Percentiles rank a stretch among this genome's conserved stretches.
Conservation (phyloP, 805 yeast species). For the Starmerella etchellsii region DNA sequence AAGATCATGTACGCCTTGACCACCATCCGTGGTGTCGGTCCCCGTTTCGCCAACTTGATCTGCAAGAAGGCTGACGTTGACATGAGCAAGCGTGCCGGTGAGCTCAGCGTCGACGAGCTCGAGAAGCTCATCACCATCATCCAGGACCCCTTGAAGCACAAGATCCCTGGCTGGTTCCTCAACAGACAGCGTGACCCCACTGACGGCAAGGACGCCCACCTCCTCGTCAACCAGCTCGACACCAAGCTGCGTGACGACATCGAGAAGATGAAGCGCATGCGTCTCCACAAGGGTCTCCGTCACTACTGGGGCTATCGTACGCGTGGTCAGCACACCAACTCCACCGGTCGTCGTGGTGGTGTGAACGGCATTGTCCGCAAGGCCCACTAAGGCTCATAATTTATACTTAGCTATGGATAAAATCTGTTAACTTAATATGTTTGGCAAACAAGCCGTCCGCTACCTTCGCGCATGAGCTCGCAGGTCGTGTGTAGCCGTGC, state of each 20-base stretch:
- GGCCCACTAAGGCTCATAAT: constrained; percentile 18
- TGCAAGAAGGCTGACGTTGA: constrained; percentile 99
- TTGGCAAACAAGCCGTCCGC: no score
- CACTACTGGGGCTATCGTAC: constrained; percentile 99
- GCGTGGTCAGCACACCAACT: constrained; percentile 99
- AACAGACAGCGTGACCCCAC: constrained; percentile 98
- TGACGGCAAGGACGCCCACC: constrained; percentile 99
- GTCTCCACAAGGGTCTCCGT: constrained; percentile 99
- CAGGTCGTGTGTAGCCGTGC: no score
- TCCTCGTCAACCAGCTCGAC: constrained; percentile 97
- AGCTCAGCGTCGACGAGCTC: constrained; percentile 99
- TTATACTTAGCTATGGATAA: no score
- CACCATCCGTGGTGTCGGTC: constrained; percentile 99
- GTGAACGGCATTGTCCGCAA: constrained; percentile 33
- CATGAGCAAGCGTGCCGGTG: constrained; percentile 99
- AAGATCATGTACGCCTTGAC: constrained; percentile 99
- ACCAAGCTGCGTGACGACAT: constrained; percentile 99
- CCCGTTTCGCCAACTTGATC: constrained; percentile 99
- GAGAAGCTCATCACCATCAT: constrained; percentile 99
- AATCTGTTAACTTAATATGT: no score
- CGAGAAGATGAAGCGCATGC: constrained; percentile 99
- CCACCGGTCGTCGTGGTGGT: constrained; percentile 92
- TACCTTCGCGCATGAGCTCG: no score
- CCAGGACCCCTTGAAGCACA: constrained; percentile 99
- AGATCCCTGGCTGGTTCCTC: constrained; percentile 99